A percentile compares a stretch with the other conserved stretches of the same genome.
Evolutionary conservation across 2,329 filamentous ascomycete genomes (phyloP).

Genomic region (Ophiocordyceps camponoti-leonardi): DNA sequence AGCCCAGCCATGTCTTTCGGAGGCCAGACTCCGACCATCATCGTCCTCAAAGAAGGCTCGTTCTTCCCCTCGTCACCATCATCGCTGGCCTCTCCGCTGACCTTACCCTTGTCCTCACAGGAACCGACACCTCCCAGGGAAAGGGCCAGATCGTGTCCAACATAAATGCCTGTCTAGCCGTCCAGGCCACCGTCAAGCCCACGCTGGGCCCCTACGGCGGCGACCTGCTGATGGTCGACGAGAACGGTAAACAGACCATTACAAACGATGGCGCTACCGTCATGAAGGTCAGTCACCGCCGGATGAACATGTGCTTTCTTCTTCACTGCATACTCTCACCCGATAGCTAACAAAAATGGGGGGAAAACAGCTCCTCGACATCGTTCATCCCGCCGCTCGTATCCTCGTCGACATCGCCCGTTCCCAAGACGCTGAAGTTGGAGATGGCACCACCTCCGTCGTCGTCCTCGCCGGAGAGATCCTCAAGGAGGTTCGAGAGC

Average conservation of each 20-base stretch:
- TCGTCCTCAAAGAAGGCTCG: conserved; percentile 83
- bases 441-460: conserved; percentile 93
- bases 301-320: too few relatives aligned
- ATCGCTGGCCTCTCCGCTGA: neutral
- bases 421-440: conserved; percentile 97
- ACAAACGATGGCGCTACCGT: conserved; percentile 98
- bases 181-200: conserved; percentile 89
- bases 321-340: neutral
- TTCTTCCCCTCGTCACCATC: neutral
- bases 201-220: conserved; percentile 94
- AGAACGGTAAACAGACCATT: conserved; percentile 90
- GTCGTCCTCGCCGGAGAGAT: conserved; percentile 97
- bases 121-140: conserved; percentile 93
- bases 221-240: conserved; percentile 88
- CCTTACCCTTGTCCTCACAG: conserved; percentile 24
- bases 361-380: conserved; percentile 64
- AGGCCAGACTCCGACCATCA: conserved; percentile 92
- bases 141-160: conserved; percentile 95
- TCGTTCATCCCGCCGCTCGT: conserved; percentile 90
- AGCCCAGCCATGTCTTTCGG: conserved; percentile 68
- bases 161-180: conserved; percentile 93
- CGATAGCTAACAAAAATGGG: neutral
- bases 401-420: conserved; percentile 96
- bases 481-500: conserved; percentile 88
- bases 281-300: conserved; percentile 78